Evolutionary conservation across 371 early-diverging fungal genomes (phyloP).

Genomic region (Chytridium lagenaria): DNA sequence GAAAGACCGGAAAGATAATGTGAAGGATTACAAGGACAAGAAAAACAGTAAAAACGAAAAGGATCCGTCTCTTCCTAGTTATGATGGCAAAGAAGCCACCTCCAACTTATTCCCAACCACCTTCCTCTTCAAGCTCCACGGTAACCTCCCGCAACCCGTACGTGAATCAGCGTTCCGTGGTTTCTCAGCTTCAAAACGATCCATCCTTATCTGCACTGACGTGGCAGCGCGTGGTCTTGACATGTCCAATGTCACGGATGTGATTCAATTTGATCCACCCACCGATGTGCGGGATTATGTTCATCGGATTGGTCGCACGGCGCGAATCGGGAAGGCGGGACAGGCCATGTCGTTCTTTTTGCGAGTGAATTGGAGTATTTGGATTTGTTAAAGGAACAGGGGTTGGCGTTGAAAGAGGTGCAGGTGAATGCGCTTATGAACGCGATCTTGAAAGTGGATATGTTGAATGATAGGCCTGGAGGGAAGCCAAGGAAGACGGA

Average conservation of each 20-base stretch:
- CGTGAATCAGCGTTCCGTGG: conserved; percentile 76
- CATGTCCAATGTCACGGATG: conserved; percentile 87
- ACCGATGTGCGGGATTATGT: conserved; percentile 91
- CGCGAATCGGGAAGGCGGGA: conserved; percentile 89
- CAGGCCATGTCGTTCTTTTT: conserved; percentile 81
- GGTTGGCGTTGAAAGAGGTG: conserved; percentile 27
- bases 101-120: conserved; percentile 61
- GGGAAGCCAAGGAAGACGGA: conserved; percentile 12
- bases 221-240: conserved; percentile 99
- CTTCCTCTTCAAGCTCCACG: conserved; percentile 85
- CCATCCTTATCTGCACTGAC: conserved; percentile 93
- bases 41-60: not conserved
- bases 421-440: conserved; percentile 29
- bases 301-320: conserved; percentile 99
- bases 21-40: conserved; percentile 12
- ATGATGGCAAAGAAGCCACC: not conserved
- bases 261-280: conserved; percentile 99
- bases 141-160: conserved; percentile 78
- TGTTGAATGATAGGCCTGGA: conserved; percentile 1
- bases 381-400: conserved; percentile 62
- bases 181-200: conserved; percentile 59
- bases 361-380: conserved; percentile 87
- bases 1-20: conserved; percentile 47
- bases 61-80: not conserved
- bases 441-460: not conserved